Conservation (phyloP, 345 rosid genomes). For the Moricandia moricandioides region DNA sequence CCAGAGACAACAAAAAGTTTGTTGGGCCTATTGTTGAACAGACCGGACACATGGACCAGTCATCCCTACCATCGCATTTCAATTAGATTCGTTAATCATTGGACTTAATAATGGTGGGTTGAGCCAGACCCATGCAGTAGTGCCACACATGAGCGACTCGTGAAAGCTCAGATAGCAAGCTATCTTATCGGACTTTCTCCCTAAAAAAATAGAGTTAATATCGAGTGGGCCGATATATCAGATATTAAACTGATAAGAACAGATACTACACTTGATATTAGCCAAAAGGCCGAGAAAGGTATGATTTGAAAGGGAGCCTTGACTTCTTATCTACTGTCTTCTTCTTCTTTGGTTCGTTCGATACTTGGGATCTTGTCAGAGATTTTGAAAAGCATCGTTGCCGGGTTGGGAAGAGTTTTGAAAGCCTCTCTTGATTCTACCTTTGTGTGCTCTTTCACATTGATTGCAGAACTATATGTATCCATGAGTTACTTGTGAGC, state of each 20-base stretch:
- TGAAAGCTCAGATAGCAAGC: constrained; percentile 33
- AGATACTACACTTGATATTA: constrained; percentile 69
- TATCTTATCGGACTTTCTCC: constrained; percentile 15
- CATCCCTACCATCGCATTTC: no score
- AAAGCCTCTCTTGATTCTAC: neutral
- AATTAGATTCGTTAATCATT: no score
- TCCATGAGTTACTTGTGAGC: no score
- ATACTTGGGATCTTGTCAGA: neutral
- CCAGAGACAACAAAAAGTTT: no score
- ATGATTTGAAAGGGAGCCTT: neutral
- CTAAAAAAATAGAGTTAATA: constrained; percentile 34
- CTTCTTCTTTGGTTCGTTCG: neutral
- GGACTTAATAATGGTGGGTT: neutral
- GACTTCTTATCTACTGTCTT: neutral
- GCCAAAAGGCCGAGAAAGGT: constrained; percentile 78
- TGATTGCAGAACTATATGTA: neutral
- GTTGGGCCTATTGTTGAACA: no score
- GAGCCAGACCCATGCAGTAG: constrained; percentile 31
- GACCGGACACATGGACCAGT: no score
- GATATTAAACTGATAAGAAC: constrained; percentile 68
- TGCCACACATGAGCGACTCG: constrained; percentile 31
- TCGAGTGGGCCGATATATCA: constrained; percentile 44
- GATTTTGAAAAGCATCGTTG: neutral
- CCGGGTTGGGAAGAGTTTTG: neutral
- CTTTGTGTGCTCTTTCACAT: neutral